Conservation (phyloP, 306 rosid genomes). For the Fragaria vesca region DNA sequence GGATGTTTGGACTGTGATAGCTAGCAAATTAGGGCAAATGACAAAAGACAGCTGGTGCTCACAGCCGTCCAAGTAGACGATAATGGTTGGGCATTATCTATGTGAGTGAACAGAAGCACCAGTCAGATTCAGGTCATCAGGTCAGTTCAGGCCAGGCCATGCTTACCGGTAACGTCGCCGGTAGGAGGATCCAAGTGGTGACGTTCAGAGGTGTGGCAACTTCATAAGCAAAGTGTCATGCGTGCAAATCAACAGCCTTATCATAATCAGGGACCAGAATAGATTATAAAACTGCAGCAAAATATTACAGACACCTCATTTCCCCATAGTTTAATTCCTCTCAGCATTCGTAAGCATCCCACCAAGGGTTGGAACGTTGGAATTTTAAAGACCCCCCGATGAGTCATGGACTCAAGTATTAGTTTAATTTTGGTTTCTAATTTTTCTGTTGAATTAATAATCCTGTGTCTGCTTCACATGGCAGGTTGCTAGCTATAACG, state of each 20-base stretch:
- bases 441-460: not conserved
- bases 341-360: conserved; percentile 41
- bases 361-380: conserved; percentile 43
- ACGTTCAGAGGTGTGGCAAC: conserved; percentile 28
- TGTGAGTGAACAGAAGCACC: not conserved
- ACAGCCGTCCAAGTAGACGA: conserved; percentile 36
- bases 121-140: not conserved
- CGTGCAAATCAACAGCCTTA: conserved; percentile 38
- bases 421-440: not conserved
- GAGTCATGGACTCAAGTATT: conserved; percentile 21
- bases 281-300: conserved; percentile 2
- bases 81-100: conserved; percentile 6
- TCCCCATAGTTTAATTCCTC: conserved; percentile 34
- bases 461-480: conserved; percentile 60
- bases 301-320: conserved; percentile 25
- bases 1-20: conserved; percentile 24
- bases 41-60: conserved; percentile 33
- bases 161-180: not conserved
- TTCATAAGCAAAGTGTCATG: conserved; percentile 36
- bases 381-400: conserved; percentile 20
- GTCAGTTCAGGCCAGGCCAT: not conserved
- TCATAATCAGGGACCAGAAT: conserved; percentile 24
- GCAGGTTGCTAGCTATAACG: conserved; percentile 33
- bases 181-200: conserved; percentile 8
- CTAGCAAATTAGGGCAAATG: conserved; percentile 14